These are phyloP conservation scores for Berberis vulgaris DNA, from an alignment of 164 flowering plant genomes.

Conservation along the genomic window DNA sequence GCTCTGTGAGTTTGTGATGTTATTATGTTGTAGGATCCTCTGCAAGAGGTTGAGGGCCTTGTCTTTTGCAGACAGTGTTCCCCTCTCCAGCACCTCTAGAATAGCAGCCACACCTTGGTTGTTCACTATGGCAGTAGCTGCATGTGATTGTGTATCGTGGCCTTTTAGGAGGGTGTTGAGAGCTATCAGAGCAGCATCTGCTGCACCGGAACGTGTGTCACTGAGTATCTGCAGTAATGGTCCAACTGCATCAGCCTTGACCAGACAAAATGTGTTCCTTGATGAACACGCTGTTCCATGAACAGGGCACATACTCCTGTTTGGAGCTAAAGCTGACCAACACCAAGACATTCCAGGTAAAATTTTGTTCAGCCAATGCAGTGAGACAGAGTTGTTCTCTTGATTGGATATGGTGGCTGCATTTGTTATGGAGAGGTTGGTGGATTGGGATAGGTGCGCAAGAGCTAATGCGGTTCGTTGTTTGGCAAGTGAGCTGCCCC, in stretches of 20 bases:
- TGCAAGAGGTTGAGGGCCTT: conserved; percentile 22
- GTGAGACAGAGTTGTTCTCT: background rate
- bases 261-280: conserved; percentile 18
- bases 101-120: conserved; percentile 13
- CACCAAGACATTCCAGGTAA: conserved; percentile 12
- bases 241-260: conserved; percentile 19
- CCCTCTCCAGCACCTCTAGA: conserved; percentile 19
- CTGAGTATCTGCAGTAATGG: conserved; percentile 17
- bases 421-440: background rate
- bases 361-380: conserved; percentile 2
- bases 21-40: conserved; percentile 6
- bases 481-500: conserved; percentile 23
- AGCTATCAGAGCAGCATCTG: conserved; percentile 22
- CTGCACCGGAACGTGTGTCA: conserved; percentile 12
- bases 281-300: conserved; percentile 20
- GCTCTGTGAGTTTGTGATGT: background rate
- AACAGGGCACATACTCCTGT: conserved; percentile 7
- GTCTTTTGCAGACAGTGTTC: conserved; percentile 9
- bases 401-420: background rate
- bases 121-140: conserved; percentile 11
- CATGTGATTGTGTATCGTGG: conserved; percentile 4
- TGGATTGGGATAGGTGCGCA: conserved; percentile 16
- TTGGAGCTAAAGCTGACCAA: conserved; percentile 10
- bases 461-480: conserved; percentile 17
- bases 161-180: conserved; percentile 16